Conservation (phyloP, 208 protist species). For the Leishmania gerbilli region DNA sequence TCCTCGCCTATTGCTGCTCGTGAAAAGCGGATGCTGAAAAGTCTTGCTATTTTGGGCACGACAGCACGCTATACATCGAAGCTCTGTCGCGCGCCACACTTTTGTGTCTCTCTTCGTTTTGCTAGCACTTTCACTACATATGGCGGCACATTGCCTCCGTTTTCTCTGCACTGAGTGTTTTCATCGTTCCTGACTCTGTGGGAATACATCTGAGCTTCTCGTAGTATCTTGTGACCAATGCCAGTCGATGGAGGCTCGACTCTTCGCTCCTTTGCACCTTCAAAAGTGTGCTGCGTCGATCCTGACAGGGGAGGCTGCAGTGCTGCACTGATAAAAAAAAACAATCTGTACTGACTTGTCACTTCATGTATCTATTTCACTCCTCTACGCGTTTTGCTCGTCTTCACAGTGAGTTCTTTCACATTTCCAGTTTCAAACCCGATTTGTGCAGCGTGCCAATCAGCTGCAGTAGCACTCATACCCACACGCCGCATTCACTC, state of each 20-base stretch:
- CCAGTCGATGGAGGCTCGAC: not conserved
- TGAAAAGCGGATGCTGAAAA: not conserved
- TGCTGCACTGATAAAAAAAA: not conserved
- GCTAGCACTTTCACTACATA: not conserved
- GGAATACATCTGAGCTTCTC: not conserved
- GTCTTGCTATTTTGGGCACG: not conserved
- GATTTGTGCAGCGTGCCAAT: not conserved
- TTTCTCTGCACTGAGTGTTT: not conserved
- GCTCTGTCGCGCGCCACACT: not conserved
- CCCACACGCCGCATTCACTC: not conserved
- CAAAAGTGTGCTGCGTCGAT: conserved; percentile 1
- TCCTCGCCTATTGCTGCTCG: not conserved
- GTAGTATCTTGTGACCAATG: not conserved
- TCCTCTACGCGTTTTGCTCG: conserved; percentile 2
- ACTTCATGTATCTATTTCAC: not conserved
- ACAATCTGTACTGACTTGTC: not conserved
- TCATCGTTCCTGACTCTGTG: conserved; percentile 1
- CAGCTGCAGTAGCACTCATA: not conserved
- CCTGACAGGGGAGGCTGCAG: not conserved
- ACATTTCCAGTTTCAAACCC: not conserved
- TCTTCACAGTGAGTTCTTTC: not conserved
- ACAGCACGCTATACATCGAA: not conserved
- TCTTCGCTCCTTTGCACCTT: not conserved
- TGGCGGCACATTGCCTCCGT: not conserved
- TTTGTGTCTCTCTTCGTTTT: not conserved